Base-by-base conservation (phyloP, 2,329 filamentous ascomycete species). In the Aspergillus brunneoviolaceus region DNA sequence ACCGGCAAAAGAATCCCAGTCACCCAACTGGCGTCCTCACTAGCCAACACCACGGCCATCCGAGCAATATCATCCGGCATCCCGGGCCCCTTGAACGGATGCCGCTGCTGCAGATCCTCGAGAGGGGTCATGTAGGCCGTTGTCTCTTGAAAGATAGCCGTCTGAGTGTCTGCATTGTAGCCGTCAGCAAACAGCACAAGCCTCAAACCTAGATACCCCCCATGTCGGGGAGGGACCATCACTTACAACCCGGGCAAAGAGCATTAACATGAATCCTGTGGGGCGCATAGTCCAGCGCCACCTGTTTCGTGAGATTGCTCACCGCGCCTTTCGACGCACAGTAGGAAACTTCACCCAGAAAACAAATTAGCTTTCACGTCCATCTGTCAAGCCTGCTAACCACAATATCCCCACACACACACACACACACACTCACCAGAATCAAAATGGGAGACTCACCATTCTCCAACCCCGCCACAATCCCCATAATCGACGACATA, bases 191-290 rank as follows among this genome's bases (percentile, higher is more conserved):
- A n/a, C 51, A 52, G 51, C 23, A 6, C 25, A 3, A 50, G 6
- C 33, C 27, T 11, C 5, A 23, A 19, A 39, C 16, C 5, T n/a
- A n/a, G 9, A 57, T 39, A 27, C 25, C 2, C 6, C 12, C 63
- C 68, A n/a, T 5, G 7, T 19, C 19, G 9, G 14, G 7, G 27
- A n/a, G 27, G 27, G 27, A 7, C 9, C 23, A 0, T 10, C 12
- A 16, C 2, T 12, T 49, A 68, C 69, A 85, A 5, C 83, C 84
- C 4, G 84, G 83, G 56, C 82, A 84, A 5, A 85, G 74, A 0
- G 81, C 81, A 64, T 85, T 85, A 35, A 79, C 77, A 61, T 85
- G 82, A 31, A 85, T 82, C 0, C 76, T 71, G 11, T 80, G 67
- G 0, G 68, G 67, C 0, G 79, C 82, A 62, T 82, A 84, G 47